Conservation (phyloP, 139 green algal species). For the Tetradesmus obliquus region DNA sequence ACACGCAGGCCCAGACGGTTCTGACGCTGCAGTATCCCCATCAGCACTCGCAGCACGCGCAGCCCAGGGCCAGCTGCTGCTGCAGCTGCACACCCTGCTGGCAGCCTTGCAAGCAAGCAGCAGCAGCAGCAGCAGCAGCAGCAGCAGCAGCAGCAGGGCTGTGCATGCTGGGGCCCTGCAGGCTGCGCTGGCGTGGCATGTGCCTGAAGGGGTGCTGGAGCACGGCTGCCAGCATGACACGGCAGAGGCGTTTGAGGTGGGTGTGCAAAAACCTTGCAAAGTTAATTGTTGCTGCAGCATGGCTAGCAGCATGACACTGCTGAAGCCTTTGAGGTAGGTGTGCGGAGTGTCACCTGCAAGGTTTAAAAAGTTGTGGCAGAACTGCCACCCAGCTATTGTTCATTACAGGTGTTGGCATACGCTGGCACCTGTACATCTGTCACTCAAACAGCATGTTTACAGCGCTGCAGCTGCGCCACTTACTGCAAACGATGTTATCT, state of each 20-base stretch:
- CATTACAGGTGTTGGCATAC: no score
- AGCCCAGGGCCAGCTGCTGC: neutral
- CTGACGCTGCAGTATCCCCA: neutral
- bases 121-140: conserved; percentile 13
- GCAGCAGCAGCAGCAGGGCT: conserved; percentile 6
- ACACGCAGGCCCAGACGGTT: neutral
- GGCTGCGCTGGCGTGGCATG: neutral
- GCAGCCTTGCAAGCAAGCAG: neutral
- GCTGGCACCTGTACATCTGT: no score
- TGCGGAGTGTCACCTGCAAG: no score
- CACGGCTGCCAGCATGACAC: conserved; percentile 10
- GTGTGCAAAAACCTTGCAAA: no score
- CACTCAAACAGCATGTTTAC: no score
- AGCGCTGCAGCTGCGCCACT: no score
- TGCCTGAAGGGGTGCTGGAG: conserved; percentile 32
- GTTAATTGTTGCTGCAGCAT: no score
- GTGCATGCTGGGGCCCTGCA: neutral
- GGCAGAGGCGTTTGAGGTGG: conserved; percentile 31
- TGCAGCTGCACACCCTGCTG: conserved; percentile 1
- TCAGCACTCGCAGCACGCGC: neutral
- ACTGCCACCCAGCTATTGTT: no score
- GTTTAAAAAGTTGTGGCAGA: no score
- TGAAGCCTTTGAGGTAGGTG: no score
- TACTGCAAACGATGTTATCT: no score
- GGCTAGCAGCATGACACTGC: no score